Conservation (phyloP, 257 asterid genomes). For the Ehretia macrophylla region DNA sequence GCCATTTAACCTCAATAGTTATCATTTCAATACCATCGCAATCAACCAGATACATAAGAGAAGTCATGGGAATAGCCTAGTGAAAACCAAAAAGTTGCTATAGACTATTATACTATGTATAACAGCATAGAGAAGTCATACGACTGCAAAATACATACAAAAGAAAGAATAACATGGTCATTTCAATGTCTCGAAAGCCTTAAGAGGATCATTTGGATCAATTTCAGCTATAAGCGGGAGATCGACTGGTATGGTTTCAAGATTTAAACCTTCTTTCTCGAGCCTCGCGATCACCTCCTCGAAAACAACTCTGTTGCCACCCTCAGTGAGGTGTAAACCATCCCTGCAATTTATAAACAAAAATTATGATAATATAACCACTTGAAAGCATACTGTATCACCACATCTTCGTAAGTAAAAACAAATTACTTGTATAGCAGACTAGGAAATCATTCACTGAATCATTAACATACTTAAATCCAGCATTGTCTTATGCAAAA, state of each 20-base stretch:
- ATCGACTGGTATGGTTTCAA: slow-evolving; percentile 44
- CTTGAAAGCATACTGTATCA: too few relatives aligned
- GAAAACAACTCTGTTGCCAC: slow-evolving; percentile 57
- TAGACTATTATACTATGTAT: not conserved
- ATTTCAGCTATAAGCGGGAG: slow-evolving; percentile 43
- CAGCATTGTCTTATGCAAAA: too few relatives aligned
- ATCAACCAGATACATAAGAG: too few relatives aligned
- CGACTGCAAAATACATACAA: not conserved
- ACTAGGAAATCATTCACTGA: too few relatives aligned
- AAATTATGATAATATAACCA: not conserved
- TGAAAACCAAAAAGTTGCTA: not conserved
- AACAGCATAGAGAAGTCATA: not conserved
- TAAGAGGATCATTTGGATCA: slow-evolving; percentile 58
- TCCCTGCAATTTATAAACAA: slow-evolving; percentile 41
- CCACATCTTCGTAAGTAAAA: too few relatives aligned
- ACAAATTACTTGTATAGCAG: too few relatives aligned
- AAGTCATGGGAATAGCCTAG: too few relatives aligned
- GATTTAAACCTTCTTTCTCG: slow-evolving; percentile 32
- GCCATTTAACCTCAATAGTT: too few relatives aligned
- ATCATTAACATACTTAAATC: not conserved
- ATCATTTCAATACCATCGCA: not conserved
- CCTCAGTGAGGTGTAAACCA: slow-evolving; percentile 60
- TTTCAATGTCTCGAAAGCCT: slow-evolving; percentile 30
- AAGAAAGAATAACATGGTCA: not conserved
- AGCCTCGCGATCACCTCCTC: slow-evolving; percentile 47